Base-by-base conservation (phyloP, 208 protist species). In the Leishmania tropica region DNA sequence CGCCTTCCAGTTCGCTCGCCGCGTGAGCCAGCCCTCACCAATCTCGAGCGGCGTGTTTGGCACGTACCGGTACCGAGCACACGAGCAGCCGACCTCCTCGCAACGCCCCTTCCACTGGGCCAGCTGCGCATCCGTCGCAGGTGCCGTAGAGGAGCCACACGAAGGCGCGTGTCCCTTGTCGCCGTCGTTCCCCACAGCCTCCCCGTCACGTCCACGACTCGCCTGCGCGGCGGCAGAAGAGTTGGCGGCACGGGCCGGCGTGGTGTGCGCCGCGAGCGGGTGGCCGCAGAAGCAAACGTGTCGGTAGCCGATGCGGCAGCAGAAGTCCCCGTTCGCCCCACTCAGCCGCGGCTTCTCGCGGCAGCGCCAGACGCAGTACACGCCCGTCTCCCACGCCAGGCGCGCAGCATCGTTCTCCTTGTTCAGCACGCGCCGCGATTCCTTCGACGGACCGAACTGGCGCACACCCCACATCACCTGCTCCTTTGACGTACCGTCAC, bases 41-140 rank as follows among this genome's bases (percentile, higher is more conserved):
- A 97, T 96, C 78, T 97, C 95, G 72, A 96, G 93, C 28, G 96
- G 96, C 19, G 86, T 86, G 78, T 94, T 96, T 21, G 96, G 96
- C 10, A 97, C 78, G 83, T 96, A 98, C 65, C 86, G 83, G 64
- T 93, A 98, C 40, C 81, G n/a, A 6, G 51, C 42, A 83, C 94
- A 98, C 3, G 19, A 47, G 65, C 94, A 97, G 37, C 83, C 77
- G 0, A 65, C 79, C 72, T 86, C 84, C 80, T 88, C 81, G 56
- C 92, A 95, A 17, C 79, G 83, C 70, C 75, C 77, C 80, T 76
- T 78, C 65, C 79, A 77, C 42, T 72, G 78, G 64, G 78, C 73
- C 15, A 77, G 78, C 51, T 81, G 84, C 5, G n/a, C 37, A 65
- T 81, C 79, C 21, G 51, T 87, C 71, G 68, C 79, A 7, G 64